These are phyloP conservation scores for Juncus effusus DNA, from an alignment of 176 grass and related monocot genomes.

Conservation along the genomic window DNA sequence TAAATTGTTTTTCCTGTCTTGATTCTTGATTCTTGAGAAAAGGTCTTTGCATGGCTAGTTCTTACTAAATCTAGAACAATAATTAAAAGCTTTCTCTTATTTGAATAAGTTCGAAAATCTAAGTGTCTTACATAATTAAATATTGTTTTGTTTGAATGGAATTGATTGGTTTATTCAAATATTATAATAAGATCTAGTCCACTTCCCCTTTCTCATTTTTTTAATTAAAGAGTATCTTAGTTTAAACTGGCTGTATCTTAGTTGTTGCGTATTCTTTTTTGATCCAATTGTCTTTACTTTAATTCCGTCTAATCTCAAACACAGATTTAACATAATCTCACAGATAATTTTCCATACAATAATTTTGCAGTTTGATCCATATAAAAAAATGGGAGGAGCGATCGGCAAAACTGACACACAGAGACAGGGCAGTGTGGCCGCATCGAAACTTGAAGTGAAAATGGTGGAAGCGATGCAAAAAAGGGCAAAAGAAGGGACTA, in stretches of 20 bases:
- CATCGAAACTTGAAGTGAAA: conserved; percentile 57
- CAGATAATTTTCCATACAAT: too few species aligned
- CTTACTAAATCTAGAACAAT: background rate
- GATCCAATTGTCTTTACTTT: conserved; percentile 18
- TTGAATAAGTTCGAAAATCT: background rate
- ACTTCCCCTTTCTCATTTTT: background rate
- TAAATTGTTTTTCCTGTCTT: background rate
- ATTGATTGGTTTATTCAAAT: background rate
- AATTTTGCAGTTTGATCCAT: conserved; percentile 20
- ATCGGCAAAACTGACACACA: conserved; percentile 44
- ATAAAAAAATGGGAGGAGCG: conserved; percentile 51
- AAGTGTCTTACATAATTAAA: background rate
- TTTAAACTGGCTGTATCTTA: conserved; percentile 2
- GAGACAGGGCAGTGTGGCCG: conserved; percentile 29
- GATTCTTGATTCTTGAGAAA: background rate
- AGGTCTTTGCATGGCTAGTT: background rate
- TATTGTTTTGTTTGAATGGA: background rate
- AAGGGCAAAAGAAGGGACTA: conserved; percentile 56
- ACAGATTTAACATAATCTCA: conserved; percentile 24
- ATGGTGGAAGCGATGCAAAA: conserved; percentile 85
- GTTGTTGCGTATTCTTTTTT: background rate
- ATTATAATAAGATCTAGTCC: conserved; percentile 21
- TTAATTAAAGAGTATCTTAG: conserved; percentile 7
- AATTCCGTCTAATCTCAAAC: conserved; percentile 23
- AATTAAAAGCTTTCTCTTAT: background rate